phyloP scores from a whole-genome alignment of 768 basidiomycete species.

The Pleurotus tuber-regium region DNA sequence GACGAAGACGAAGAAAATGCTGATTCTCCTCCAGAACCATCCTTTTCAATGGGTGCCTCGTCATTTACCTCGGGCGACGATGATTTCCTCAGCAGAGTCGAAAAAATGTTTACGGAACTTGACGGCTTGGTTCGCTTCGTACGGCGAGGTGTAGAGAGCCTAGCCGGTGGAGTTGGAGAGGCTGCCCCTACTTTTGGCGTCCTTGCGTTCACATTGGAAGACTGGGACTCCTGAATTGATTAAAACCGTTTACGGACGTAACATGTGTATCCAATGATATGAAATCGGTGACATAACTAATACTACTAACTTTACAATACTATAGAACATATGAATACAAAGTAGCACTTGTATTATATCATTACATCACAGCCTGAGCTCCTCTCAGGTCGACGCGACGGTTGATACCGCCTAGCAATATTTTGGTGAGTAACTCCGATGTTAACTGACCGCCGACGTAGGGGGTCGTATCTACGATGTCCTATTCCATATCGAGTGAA shows the following conservation, averaged over 20 bases:
- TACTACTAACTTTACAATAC: no score
- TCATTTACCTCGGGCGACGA: conserved; percentile 39
- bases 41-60: conserved; percentile 39
- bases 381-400: conserved; percentile 29
- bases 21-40: conserved; percentile 28
- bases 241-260: background rate
- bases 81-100: conserved; percentile 47
- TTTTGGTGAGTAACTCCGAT: conserved; percentile 54
- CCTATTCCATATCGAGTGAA: no score
- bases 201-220: conserved; percentile 73
- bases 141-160: conserved; percentile 63
- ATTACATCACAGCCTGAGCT: conserved; percentile 10
- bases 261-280: background rate
- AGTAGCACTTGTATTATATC: background rate
- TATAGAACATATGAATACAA: background rate
- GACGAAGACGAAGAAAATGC: conserved; percentile 32
- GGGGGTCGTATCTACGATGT: conserved; percentile 72
- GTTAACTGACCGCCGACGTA: conserved; percentile 41
- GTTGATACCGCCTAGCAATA: conserved; percentile 66
- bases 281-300: no score
- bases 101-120: conserved; percentile 66
- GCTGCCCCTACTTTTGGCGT: conserved; percentile 65
- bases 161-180: conserved; percentile 60
- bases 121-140: conserved; percentile 72
- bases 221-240: conserved; percentile 63